Percentiles rank a stretch among this genome's conserved stretches.
Evolutionary conservation across 805 yeast genomes (phyloP).

Genomic region (Pichia insulana): DNA sequence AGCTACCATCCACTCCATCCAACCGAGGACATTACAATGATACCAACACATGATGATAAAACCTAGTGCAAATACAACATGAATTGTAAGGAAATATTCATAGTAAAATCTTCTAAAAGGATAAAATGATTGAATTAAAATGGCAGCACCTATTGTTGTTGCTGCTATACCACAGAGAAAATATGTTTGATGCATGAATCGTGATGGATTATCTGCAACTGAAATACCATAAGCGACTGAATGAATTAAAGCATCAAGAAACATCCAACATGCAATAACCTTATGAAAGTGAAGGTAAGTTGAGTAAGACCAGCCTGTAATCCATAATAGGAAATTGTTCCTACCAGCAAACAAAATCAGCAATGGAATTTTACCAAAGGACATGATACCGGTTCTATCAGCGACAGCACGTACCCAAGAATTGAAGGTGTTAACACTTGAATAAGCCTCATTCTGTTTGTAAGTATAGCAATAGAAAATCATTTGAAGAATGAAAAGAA

Average conservation of each 20-base stretch:
- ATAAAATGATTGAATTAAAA: constrained; percentile 42
- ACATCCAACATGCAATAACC: constrained; percentile 50
- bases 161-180: constrained; percentile 31
- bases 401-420: constrained; percentile 24
- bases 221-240: constrained; percentile 25
- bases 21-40: constrained; percentile 38
- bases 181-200: constrained; percentile 11
- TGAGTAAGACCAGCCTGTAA: constrained; percentile 36
- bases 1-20: constrained; percentile 29
- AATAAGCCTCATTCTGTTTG: constrained; percentile 10
- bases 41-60: constrained; percentile 49
- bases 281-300: constrained; percentile 51
- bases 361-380: constrained; percentile 34
- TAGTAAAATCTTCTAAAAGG: constrained; percentile 46
- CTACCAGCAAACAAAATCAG: constrained; percentile 40
- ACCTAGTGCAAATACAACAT: constrained; percentile 44
- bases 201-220: constrained; percentile 6
- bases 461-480: constrained; percentile 17
- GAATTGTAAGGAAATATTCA: constrained; percentile 53
- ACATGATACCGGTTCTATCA: constrained; percentile 33
- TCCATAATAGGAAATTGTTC: constrained; percentile 34
- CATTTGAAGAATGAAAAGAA: constrained; percentile 20
- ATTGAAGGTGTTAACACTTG: constrained; percentile 27
- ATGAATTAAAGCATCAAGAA: constrained; percentile 33
- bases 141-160: constrained; percentile 32